These are phyloP conservation scores for Solanum hybrid DNA, from an alignment of 305 asterid genomes.

Conservation along the genomic window DNA sequence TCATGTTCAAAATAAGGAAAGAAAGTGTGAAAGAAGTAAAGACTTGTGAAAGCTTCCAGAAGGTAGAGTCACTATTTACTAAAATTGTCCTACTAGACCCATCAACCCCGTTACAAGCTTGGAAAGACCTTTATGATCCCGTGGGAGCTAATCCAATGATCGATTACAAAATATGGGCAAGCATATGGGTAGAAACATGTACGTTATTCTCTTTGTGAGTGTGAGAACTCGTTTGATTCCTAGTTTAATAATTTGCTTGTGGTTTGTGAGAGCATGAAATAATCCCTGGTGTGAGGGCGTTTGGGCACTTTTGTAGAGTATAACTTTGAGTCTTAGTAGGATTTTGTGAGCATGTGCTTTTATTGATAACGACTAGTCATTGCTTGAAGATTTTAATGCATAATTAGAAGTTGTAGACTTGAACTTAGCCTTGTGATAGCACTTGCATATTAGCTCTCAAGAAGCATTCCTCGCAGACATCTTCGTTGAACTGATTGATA, in stretches of 20 bases:
- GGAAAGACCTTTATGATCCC: background rate
- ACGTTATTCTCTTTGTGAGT: background rate
- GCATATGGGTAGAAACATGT: too few relatives aligned
- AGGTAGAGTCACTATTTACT: background rate
- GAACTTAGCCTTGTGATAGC: background rate
- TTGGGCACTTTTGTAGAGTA: background rate
- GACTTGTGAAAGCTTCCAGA: background rate
- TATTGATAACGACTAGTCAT: background rate
- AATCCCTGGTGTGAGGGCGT: background rate
- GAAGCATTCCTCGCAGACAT: background rate
- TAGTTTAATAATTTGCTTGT: background rate
- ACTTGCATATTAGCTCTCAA: background rate
- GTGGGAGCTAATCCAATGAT: background rate
- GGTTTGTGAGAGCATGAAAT: background rate
- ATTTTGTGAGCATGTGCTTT: background rate
- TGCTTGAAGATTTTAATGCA: background rate
- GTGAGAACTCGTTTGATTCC: background rate
- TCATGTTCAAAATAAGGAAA: too few relatives aligned
- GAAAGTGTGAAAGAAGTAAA: background rate
- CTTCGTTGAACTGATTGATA: background rate
- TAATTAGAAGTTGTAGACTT: background rate
- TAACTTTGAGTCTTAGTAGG: background rate
- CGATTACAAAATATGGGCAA: background rate
- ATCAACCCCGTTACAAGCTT: background rate
- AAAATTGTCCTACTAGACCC: background rate